A percentile compares a stretch with the other conserved stretches of the same genome.
These are phyloP conservation scores for Phyllosticta capitalensis DNA, from an alignment of 2,329 filamentous ascomycete species.

Conservation along the genomic window DNA sequence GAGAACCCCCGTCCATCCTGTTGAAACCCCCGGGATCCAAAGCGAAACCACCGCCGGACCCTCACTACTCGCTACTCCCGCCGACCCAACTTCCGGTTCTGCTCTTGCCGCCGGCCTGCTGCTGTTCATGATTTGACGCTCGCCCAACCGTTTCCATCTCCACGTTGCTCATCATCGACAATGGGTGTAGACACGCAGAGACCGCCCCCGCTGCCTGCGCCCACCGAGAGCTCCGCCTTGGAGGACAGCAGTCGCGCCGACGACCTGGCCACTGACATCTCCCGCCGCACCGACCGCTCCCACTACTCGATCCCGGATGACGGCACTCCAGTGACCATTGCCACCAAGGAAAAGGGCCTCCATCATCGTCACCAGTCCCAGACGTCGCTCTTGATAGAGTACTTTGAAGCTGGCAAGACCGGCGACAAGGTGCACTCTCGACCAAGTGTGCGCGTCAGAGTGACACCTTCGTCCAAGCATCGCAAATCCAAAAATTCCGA, in stretches of 20 bases:
- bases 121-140: background rate
- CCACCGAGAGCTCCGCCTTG: conserved; percentile 63
- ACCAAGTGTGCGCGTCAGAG: conserved; percentile 70
- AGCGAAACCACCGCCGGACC: background rate
- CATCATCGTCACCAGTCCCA: conserved; percentile 57
- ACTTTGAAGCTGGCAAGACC: conserved; percentile 75
- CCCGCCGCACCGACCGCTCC: conserved; percentile 58
- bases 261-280: conserved; percentile 57
- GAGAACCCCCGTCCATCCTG: background rate
- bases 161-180: background rate
- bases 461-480: conserved; percentile 60
- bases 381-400: conserved; percentile 87
- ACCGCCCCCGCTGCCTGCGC: conserved; percentile 62
- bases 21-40: background rate
- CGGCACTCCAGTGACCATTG: conserved; percentile 86
- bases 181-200: conserved; percentile 38
- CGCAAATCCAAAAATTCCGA: conserved; percentile 52
- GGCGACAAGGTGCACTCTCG: conserved; percentile 53
- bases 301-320: conserved; percentile 75
- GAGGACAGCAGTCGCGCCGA: conserved; percentile 41
- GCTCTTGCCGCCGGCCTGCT: background rate
- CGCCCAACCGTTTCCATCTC: background rate
- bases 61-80: background rate
- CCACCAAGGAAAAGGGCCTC: conserved; percentile 58
- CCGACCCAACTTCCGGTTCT: background rate